Base-by-base conservation (phyloP, 2,329 filamentous ascomycete genomes). In the Madurella fahalii region DNA sequence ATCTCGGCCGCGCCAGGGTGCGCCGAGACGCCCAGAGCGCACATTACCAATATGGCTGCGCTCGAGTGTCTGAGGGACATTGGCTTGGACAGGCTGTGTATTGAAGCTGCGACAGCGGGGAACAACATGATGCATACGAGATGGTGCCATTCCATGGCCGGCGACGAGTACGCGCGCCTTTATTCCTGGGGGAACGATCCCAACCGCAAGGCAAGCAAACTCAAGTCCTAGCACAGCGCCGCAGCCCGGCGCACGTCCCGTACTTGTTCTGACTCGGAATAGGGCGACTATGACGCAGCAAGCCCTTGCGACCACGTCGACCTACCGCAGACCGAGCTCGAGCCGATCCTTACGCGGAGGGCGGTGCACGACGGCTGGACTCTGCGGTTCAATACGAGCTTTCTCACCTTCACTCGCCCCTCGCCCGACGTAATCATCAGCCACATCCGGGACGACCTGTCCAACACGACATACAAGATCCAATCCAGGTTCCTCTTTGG, bases 31-130 rank as follows among this genome's bases (percentile, higher is more conserved):
- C 81, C 81, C 1, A 68, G 81, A 40, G 81, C 81, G 1, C 81
- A 84, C 61, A 80, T 83, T 50, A 82, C 77, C 46, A 84, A 83
- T 63, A 77, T 77, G 64, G 79, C 78, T 0, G 77, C 79, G 0
- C 62, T 79, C 25, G 82, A 80, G 58, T 79, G 76, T 61, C 66
- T 80, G 3, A 72, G 77, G 13, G 77, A 80, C 57, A 74, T 80
- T 53, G 76, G 73, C 0, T 63, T 80, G 4, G 75, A 80, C 31
- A 47, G 65, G 39, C 73, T 74, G 31, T 68, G 69, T 18, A 49
- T 67, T 4, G 58, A 65, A 32, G 64, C 72, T 12, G 69, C 71
- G 2, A 68, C 70, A 1, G 65, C 66, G 4, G 70, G 71, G 12
- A 58, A 70, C n/a, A 68, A 65, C 53, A 77, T 79, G 72, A 58